Conservation (phyloP, 441 rosid genomes). For the Eutrema salsugineum region DNA sequence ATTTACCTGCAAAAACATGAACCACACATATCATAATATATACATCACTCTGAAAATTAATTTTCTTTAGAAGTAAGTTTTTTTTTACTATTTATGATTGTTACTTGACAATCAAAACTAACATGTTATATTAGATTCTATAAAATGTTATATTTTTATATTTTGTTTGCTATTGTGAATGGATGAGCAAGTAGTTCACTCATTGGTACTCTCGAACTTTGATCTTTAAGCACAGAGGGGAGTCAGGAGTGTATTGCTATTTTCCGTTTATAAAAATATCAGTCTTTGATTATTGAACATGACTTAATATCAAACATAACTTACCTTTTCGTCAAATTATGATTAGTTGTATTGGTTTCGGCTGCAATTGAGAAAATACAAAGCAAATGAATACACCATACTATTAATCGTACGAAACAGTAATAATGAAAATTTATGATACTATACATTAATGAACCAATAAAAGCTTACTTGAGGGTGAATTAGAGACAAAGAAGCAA, state of each 20-base stretch:
- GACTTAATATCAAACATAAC: background rate
- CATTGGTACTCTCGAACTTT: too few species aligned
- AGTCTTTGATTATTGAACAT: background rate
- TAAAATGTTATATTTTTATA: background rate
- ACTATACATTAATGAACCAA: background rate
- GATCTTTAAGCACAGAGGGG: background rate
- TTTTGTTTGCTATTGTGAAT: background rate
- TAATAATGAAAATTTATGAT: background rate
- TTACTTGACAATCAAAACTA: background rate
- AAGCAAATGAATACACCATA: background rate
- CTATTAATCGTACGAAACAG: background rate
- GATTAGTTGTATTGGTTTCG: slow-evolving; percentile 8
- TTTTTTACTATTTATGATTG: background rate
- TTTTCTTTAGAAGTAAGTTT: background rate
- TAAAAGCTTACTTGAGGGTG: slow-evolving; percentile 45
- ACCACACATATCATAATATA: slow-evolving; percentile 6
- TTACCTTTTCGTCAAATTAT: background rate
- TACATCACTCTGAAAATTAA: background rate
- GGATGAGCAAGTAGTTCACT: background rate
- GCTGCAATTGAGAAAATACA: slow-evolving; percentile 10
- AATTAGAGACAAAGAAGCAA: slow-evolving; percentile 54
- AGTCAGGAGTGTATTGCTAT: background rate
- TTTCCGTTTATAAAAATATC: background rate
- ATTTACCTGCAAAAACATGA: slow-evolving; percentile 21
- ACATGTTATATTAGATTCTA: background rate